These are phyloP conservation scores for Suillus subaureus DNA, from an alignment of 768 basidiomycete species.

Conservation along the genomic window DNA sequence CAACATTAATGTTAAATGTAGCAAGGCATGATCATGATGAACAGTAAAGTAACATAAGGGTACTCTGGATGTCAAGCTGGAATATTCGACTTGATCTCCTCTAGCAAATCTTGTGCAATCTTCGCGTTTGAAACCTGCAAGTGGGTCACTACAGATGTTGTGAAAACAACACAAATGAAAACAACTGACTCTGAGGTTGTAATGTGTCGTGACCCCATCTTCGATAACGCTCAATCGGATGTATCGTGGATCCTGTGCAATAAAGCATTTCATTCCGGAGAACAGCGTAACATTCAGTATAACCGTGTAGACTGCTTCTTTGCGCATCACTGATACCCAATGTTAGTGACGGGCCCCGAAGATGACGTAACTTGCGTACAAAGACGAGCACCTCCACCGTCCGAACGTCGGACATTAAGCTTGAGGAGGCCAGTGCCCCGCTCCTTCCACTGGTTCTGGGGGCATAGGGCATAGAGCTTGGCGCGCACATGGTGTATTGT, in stretches of 20 bases:
- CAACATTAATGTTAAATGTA: slow-evolving; percentile 38
- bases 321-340: slow-evolving; percentile 69
- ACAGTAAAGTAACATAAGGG: slow-evolving; percentile 18
- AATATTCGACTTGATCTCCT: slow-evolving; percentile 50
- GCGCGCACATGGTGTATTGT: slow-evolving; percentile 77
- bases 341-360: slow-evolving; percentile 13
- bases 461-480: slow-evolving; percentile 65
- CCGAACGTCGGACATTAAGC: slow-evolving; percentile 64
- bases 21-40: slow-evolving; percentile 20
- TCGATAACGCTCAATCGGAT: slow-evolving; percentile 76
- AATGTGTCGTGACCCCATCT: slow-evolving; percentile 59
- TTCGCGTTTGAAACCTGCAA: slow-evolving; percentile 66
- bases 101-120: slow-evolving; percentile 69
- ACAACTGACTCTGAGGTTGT: slow-evolving; percentile 68
- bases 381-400: slow-evolving; percentile 70
- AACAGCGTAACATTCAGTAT: slow-evolving; percentile 77
- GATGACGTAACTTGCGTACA: slow-evolving; percentile 42
- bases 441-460: slow-evolving; percentile 73
- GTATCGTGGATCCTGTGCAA: slow-evolving; percentile 81
- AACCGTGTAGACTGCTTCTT: slow-evolving; percentile 78
- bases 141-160: slow-evolving; percentile 8
- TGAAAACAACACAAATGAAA: slow-evolving; percentile 12
- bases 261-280: slow-evolving; percentile 71
- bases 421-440: slow-evolving; percentile 72
- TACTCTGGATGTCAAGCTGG: slow-evolving; percentile 28